Evolutionary conservation across 805 yeast species (phyloP).

Genomic region (Jamesozyma jinghongensis): DNA sequence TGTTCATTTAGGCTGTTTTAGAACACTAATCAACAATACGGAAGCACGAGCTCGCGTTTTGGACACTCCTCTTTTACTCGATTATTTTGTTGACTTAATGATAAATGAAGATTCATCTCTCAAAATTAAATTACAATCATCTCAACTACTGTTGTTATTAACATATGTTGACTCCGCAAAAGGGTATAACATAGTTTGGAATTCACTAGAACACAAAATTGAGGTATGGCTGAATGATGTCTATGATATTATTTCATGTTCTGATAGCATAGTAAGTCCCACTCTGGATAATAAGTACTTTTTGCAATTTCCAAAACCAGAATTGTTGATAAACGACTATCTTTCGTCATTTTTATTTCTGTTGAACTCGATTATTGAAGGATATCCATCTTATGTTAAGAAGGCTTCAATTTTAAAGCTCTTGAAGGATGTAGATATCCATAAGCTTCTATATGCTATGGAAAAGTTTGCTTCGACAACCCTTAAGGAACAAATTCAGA

Average conservation of each 20-base stretch:
- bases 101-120: constrained; percentile 9
- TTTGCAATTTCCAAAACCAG: constrained; percentile 11
- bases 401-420: constrained; percentile 49
- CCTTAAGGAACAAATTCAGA: constrained; percentile 56
- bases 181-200: constrained; percentile 19
- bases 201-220: constrained; percentile 6
- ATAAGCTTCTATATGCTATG: constrained; percentile 42
- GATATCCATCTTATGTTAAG: constrained; percentile 29
- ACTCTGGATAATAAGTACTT: background rate
- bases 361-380: constrained; percentile 53
- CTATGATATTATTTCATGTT: constrained; percentile 3
- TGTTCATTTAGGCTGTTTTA: constrained; percentile 24
- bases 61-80: constrained; percentile 8
- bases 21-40: constrained; percentile 17
- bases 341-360: constrained; percentile 61
- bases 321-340: constrained; percentile 41
- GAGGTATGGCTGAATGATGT: constrained; percentile 9
- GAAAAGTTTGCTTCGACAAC: constrained; percentile 46
- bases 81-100: constrained; percentile 13
- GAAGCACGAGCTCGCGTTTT: constrained; percentile 13
- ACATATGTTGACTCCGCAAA: constrained; percentile 21
- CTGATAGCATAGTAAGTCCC: background rate
- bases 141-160: constrained; percentile 19
- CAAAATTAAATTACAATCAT: constrained; percentile 14
- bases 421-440: constrained; percentile 49